Conservation (phyloP, 176 grass and related monocot genomes). For the barley (Hordeum vulgare) region MorexV3_pseudomolecules_assembly NC_058524.1:602125408-602125907, state of each 20-base stretch:
- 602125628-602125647: no score
- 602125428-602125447: background rate
- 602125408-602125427: background rate
- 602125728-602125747: background rate
- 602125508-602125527: background rate
- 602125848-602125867: conserved; percentile 74
- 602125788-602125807: conserved; percentile 78
- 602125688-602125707: conserved; percentile 26
- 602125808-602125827: conserved; percentile 81
- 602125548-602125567: background rate
- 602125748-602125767: background rate
- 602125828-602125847: conserved; percentile 65
- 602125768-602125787: conserved; percentile 19
- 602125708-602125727: conserved; percentile 38
- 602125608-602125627: background rate
- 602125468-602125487: conserved; percentile 34
- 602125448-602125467: conserved; percentile 37
- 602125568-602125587: conserved; percentile 34
- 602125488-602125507: background rate
- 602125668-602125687: background rate
- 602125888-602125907: conserved; percentile 60
- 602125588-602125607: conserved; percentile 30
- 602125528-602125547: background rate
- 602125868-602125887: conserved; percentile 46
- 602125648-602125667: background rate